Percentiles rank a stretch among this genome's conserved stretches.
These are phyloP conservation scores for Cordyceps cicadae DNA, from an alignment of 2,329 filamentous ascomycete species.

Conservation along the genomic window DNA sequence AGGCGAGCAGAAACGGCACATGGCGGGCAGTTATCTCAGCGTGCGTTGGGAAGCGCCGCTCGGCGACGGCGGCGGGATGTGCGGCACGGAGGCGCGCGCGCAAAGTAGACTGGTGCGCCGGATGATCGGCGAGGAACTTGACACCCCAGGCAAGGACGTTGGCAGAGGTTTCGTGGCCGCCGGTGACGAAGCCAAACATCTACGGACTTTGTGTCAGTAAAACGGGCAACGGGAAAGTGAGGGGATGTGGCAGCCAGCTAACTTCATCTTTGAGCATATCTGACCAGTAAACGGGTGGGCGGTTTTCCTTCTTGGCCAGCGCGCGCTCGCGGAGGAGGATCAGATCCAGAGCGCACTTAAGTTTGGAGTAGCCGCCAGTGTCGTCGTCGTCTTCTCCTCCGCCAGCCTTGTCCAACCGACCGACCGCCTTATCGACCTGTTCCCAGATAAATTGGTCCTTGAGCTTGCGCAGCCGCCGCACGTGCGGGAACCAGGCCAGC, in stretches of 20 bases:
- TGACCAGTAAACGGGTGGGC: constrained; percentile 7
- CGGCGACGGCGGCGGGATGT: constrained; percentile 12
- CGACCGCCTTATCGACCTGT: constrained; percentile 1
- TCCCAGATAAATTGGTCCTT: neutral
- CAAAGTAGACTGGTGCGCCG: constrained; percentile 15
- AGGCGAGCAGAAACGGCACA: constrained; percentile 24
- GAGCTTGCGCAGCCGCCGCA: neutral
- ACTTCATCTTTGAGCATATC: neutral
- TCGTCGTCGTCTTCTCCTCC: neutral
- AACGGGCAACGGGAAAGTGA: neutral
- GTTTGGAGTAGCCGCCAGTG: neutral
- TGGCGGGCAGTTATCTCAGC: constrained; percentile 18
- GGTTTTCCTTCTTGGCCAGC: neutral
- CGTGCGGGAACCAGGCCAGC: neutral
- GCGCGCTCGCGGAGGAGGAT: neutral
- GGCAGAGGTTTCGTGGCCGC: constrained; percentile 19
- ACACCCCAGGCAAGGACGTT: constrained; percentile 16
- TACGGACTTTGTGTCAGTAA: neutral
- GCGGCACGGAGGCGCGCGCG: constrained; percentile 16
- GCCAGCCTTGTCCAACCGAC: neutral
- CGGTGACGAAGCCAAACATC: constrained; percentile 15
- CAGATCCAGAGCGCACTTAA: constrained; percentile 5
- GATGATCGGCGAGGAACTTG: constrained; percentile 17
- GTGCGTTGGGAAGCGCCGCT: constrained; percentile 17
- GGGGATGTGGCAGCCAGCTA: too few species aligned